Percentiles rank a stretch among this genome's conserved stretches.
Evolutionary conservation across 1,284 basidiomycete genomes (phyloP).

Genomic region (Malassezia caprae): DNA sequence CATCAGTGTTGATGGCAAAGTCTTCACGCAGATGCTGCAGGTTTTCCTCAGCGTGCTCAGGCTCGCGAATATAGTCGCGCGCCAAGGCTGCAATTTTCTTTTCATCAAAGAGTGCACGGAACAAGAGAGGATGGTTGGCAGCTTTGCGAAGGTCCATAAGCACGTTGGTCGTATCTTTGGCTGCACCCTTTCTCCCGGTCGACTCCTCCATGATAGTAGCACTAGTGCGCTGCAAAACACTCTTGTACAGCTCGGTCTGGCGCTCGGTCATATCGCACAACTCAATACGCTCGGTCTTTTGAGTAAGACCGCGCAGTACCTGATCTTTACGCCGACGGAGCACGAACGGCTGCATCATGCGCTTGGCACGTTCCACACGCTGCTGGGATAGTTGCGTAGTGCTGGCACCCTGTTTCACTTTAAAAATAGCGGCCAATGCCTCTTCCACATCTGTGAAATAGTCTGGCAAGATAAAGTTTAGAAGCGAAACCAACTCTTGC

Average conservation of each 20-base stretch:
- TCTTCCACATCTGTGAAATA: slow-evolving; percentile 69
- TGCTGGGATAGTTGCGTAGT: slow-evolving; percentile 76
- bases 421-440: slow-evolving; percentile 86
- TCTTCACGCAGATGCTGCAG: slow-evolving; percentile 42
- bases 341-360: slow-evolving; percentile 98
- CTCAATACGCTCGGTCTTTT: slow-evolving; percentile 81
- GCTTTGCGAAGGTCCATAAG: slow-evolving; percentile 94
- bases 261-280: slow-evolving; percentile 83
- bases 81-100: slow-evolving; percentile 65
- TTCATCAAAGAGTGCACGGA: slow-evolving; percentile 73
- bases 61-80: slow-evolving; percentile 74
- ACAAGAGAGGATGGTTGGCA: slow-evolving; percentile 88
- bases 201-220: slow-evolving; percentile 63
- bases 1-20: slow-evolving; percentile 47
- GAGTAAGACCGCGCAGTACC: slow-evolving; percentile 83
- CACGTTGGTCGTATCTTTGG: slow-evolving; percentile 53
- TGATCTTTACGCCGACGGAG: slow-evolving; percentile 76
- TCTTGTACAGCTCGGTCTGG: slow-evolving; percentile 74
- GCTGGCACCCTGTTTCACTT: slow-evolving; percentile 77
- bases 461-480: slow-evolving; percentile 93
- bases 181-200: not conserved
- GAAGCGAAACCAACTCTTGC: slow-evolving; percentile 79
- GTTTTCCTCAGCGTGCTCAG: slow-evolving; percentile 53
- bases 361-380: slow-evolving; percentile 84
- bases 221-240: slow-evolving; percentile 70